Percentiles rank a stretch among this genome's conserved stretches.
Evolutionary conservation across 2,329 filamentous ascomycete species (phyloP).

Genomic region (Grosmannia clavigera): DNA sequence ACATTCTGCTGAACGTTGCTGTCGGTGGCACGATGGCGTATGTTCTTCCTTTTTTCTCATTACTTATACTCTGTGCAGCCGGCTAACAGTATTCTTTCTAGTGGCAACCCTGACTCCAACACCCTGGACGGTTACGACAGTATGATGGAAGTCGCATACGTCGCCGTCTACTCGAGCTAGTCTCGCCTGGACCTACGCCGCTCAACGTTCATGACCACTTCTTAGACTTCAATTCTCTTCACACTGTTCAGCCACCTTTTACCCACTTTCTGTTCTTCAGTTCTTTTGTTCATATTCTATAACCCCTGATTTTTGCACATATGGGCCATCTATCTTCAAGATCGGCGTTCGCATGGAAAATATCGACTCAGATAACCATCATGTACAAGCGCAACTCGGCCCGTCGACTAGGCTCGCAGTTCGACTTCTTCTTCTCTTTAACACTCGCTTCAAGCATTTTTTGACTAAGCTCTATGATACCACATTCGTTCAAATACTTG

Average conservation of each 20-base stretch:
- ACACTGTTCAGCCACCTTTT: background rate
- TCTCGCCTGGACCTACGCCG: background rate
- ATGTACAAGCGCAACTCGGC: background rate
- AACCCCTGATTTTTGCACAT: slow-evolving; percentile 1
- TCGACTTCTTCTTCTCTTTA: background rate
- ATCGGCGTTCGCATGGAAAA: background rate
- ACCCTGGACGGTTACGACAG: slow-evolving; percentile 14
- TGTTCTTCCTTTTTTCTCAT: slow-evolving; percentile 15
- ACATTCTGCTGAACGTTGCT: slow-evolving; percentile 39
- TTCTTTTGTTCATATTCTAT: background rate
- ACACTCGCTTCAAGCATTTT: background rate
- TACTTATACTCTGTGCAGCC: background rate
- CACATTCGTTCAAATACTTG: background rate
- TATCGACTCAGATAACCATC: background rate
- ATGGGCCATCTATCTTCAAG: background rate
- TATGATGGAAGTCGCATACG: slow-evolving; percentile 19
- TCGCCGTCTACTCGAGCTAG: slow-evolving; percentile 15
- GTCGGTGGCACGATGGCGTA: slow-evolving; percentile 36
- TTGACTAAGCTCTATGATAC: slow-evolving; percentile 1
- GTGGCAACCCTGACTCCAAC: slow-evolving; percentile 30
- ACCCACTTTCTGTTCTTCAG: background rate
- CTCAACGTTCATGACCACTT: background rate
- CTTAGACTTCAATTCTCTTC: background rate
- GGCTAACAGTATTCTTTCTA: background rate
- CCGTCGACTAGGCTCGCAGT: background rate